A percentile compares a stretch with the other conserved stretches of the same genome.
These are phyloP conservation scores for Neoconidiobolus thromboides DNA, from an alignment of 371 early-diverging fungal species.

Conservation along the genomic window DNA sequence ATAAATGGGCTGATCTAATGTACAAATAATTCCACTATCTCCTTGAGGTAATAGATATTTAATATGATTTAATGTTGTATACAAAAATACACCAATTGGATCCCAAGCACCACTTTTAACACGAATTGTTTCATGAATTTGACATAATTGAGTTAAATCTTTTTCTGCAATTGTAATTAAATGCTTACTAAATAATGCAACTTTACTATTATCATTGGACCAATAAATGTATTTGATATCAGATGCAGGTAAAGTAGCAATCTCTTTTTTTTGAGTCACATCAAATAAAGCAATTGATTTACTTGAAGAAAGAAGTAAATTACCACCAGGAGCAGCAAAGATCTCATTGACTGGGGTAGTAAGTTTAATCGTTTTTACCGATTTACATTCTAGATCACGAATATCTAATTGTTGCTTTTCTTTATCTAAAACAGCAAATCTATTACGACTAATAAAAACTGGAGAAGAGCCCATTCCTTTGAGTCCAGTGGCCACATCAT, in stretches of 20 bases:
- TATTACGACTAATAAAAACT: constrained; percentile 84
- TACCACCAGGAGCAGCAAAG: constrained; percentile 68
- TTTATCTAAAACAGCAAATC: constrained; percentile 85
- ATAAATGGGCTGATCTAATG: constrained; percentile 87
- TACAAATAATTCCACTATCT: constrained; percentile 89
- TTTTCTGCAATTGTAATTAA: constrained; percentile 74
- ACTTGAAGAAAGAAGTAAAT: constrained; percentile 58
- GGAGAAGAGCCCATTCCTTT: constrained; percentile 61
- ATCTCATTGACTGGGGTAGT: constrained; percentile 60
- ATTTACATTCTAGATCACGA: constrained; percentile 50
- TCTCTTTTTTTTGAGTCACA: constrained; percentile 52
- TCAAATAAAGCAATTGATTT: constrained; percentile 77
- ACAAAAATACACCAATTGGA: constrained; percentile 78
- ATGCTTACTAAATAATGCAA: constrained; percentile 86
- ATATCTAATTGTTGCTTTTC: constrained; percentile 23
- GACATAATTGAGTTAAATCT: constrained; percentile 58
- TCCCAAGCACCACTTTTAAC: constrained; percentile 95
- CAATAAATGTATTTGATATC: constrained; percentile 79
- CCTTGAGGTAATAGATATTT: constrained; percentile 90
- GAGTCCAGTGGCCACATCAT: constrained; percentile 36
- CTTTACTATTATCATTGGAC: constrained; percentile 66
- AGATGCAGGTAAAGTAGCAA: constrained; percentile 53
- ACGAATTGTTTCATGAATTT: constrained; percentile 90
- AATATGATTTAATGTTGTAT: constrained; percentile 95
- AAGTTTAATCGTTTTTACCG: constrained; percentile 70